Percentiles rank a stretch among this genome's conserved stretches.
These are phyloP conservation scores for Colletotrichum costaricense DNA, from an alignment of 2,329 filamentous ascomycete genomes.

Conservation along the genomic window DNA sequence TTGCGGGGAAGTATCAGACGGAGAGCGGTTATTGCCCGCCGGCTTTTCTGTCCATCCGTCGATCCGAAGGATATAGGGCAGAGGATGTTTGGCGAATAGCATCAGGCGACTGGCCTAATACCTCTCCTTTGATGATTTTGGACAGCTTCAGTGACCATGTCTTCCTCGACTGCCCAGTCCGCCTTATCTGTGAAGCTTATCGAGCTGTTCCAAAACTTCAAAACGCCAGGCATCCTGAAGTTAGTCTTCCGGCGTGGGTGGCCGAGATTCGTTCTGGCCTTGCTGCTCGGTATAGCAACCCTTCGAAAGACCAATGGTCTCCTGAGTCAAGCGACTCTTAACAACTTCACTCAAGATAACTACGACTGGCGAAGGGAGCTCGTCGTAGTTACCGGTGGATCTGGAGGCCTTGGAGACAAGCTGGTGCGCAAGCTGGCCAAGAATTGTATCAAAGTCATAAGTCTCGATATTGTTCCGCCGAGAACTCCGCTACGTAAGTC, in stretches of 20 bases:
- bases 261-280: background rate
- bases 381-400: slow-evolving; percentile 44
- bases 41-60: background rate
- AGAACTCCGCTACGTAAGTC: slow-evolving; percentile 11
- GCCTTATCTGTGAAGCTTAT: background rate
- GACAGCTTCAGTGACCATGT: background rate
- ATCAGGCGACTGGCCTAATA: background rate
- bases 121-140: background rate
- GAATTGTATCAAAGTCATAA: slow-evolving; percentile 28
- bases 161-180: background rate
- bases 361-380: slow-evolving; percentile 39
- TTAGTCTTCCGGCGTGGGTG: background rate
- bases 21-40: background rate
- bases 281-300: slow-evolving; percentile 3
- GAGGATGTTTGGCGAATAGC: background rate
- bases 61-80: background rate
- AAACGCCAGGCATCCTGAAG: background rate
- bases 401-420: slow-evolving; percentile 19
- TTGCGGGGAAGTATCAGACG: slow-evolving; percentile 25
- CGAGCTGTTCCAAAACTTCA: background rate
- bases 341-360: slow-evolving; percentile 22
- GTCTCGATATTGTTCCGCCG: slow-evolving; percentile 18
- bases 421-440: slow-evolving; percentile 29
- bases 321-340: slow-evolving; percentile 5
- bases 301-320: background rate